These are phyloP conservation scores for Rhinocladiella mackenziei DNA, from an alignment of 2,329 filamentous ascomycete genomes.

Conservation along the genomic window DNA sequence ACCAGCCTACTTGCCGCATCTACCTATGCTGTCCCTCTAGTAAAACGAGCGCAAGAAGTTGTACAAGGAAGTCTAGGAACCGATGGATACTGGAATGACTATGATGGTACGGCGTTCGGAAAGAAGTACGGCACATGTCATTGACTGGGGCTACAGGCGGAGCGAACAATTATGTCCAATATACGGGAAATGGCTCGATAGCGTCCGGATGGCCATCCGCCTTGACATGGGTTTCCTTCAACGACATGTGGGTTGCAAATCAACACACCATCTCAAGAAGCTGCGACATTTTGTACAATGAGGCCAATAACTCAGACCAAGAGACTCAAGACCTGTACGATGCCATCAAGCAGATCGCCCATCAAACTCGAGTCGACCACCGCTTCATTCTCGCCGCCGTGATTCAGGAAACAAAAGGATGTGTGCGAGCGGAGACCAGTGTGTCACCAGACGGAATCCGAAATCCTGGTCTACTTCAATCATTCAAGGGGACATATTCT, in stretches of 20 bases:
- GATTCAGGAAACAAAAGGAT: conserved; percentile 47
- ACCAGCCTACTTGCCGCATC: conserved; percentile 8
- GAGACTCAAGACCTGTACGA: conserved; percentile 39
- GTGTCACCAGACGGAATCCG: conserved; percentile 38
- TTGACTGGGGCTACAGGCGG: too few species aligned
- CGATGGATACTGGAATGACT: conserved; percentile 28
- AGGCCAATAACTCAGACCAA: conserved; percentile 37
- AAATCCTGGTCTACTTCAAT: conserved; percentile 50
- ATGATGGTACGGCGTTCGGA: conserved; percentile 18
- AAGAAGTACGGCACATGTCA: too few species aligned
- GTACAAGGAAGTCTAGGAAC: conserved; percentile 26
- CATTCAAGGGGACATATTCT: conserved; percentile 38
- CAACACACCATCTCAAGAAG: conserved; percentile 35
- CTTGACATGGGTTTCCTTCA: conserved; percentile 32
- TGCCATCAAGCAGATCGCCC: conserved; percentile 36
- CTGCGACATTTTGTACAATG: conserved; percentile 35
- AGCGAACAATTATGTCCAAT: conserved; percentile 34
- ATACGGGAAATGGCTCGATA: conserved; percentile 32
- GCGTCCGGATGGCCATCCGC: conserved; percentile 34
- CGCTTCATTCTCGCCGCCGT: conserved; percentile 45
- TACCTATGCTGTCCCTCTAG: conserved; percentile 11
- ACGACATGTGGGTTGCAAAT: conserved; percentile 33
- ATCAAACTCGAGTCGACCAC: conserved; percentile 35
- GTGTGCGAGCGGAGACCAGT: conserved; percentile 42
- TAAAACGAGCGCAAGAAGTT: conserved; percentile 18